These are phyloP conservation scores for Citrullus amarus DNA, from an alignment of 306 rosid species.

Conservation along the genomic window DNA sequence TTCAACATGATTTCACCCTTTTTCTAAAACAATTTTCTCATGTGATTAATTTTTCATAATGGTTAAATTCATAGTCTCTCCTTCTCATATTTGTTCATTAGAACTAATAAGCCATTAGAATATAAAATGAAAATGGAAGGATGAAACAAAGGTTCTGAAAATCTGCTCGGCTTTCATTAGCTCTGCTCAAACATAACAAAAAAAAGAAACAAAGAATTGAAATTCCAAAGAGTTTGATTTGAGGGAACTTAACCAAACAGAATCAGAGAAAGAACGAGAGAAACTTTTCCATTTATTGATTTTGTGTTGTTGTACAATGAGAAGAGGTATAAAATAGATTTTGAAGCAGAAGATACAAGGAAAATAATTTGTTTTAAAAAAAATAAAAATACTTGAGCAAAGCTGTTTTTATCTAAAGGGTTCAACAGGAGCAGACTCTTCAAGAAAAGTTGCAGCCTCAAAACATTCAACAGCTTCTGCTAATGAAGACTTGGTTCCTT, in stretches of 20 bases:
- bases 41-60: too few species aligned
- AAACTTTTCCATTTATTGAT: constrained; percentile 2
- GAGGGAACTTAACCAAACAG: background rate
- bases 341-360: background rate
- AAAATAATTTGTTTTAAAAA: background rate
- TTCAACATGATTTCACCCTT: too few species aligned
- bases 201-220: background rate
- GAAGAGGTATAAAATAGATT: background rate
- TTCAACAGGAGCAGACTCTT: constrained; percentile 73
- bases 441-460: constrained; percentile 59
- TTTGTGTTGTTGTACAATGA: constrained; percentile 9
- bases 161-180: background rate
- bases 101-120: background rate
- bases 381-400: background rate
- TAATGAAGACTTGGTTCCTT: constrained; percentile 35
- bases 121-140: background rate
- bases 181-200: background rate
- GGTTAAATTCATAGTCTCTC: too few species aligned
- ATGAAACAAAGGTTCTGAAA: background rate
- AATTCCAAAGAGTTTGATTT: background rate
- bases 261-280: background rate
- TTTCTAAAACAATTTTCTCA: too few species aligned
- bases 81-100: too few species aligned
- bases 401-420: constrained; percentile 49
- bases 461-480: constrained; percentile 67